Evolutionary conservation across 2,329 filamentous ascomycete species (phyloP).

Genomic region (Calonectria multiphialidica): DNA sequence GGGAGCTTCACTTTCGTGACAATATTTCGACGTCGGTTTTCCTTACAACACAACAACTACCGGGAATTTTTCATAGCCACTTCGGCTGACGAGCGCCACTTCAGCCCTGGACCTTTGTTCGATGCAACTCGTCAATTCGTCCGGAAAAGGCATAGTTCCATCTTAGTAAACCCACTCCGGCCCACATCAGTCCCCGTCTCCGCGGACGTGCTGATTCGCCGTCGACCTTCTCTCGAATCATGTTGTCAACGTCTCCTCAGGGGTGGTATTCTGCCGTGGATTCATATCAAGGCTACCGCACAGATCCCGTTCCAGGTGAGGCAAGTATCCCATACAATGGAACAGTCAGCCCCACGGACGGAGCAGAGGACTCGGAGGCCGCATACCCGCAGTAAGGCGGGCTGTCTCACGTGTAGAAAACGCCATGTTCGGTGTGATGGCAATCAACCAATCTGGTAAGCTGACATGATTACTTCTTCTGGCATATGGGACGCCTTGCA

Average conservation of each 20-base stretch:
- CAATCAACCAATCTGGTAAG: constrained; percentile 32
- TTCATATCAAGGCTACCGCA: background rate
- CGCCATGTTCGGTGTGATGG: constrained; percentile 27
- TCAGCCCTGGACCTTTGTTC: background rate
- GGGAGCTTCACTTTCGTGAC: background rate
- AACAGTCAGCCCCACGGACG: background rate
- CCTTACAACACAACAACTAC: background rate
- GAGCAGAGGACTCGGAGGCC: background rate
- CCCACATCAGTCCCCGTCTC: background rate
- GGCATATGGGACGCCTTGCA: background rate
- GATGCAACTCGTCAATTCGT: constrained; percentile 34
- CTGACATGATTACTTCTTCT: background rate
- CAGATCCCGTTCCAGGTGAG: background rate
- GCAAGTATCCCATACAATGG: constrained; percentile 1
- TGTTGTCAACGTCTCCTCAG: background rate
- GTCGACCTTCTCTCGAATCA: background rate
- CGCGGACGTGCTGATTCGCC: background rate
- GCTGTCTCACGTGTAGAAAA: constrained; percentile 24
- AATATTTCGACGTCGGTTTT: background rate
- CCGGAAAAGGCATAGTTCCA: constrained; percentile 34
- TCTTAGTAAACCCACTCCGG: background rate
- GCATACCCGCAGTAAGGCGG: constrained; percentile 24
- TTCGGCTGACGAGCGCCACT: background rate
- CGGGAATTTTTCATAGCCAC: constrained; percentile 16
- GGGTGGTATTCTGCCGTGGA: background rate